These are phyloP conservation scores for Rhododendron vialii DNA, from an alignment of 148 eudicot genomes.

Conservation along the genomic window DNA sequence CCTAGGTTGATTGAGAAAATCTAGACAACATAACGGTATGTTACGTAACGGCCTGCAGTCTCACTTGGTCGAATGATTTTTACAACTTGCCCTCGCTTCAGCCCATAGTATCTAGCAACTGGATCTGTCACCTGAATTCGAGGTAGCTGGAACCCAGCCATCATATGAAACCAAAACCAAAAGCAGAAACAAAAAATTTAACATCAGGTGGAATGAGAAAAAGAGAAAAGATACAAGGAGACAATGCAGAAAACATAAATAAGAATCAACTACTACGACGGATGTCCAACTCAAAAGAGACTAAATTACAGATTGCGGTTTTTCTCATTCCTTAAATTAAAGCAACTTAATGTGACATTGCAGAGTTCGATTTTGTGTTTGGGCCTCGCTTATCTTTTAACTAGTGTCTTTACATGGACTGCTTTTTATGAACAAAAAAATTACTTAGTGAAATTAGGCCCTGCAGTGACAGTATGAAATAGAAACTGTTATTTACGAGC, in stretches of 20 bases:
- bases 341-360: neutral
- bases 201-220: neutral
- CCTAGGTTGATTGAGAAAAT: neutral
- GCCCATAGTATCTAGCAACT: conserved; percentile 73
- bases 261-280: neutral
- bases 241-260: neutral
- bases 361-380: neutral
- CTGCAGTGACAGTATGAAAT: neutral
- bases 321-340: neutral
- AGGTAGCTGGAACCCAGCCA: conserved; percentile 48
- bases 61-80: conserved; percentile 79
- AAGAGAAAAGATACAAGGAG: neutral
- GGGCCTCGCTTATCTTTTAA: neutral
- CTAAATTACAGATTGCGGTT: neutral
- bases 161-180: neutral
- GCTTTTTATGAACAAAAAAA: neutral
- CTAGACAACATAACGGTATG: conserved; percentile 46
- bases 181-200: neutral
- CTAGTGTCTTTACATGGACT: neutral
- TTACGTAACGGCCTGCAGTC: conserved; percentile 54
- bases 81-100: conserved; percentile 89
- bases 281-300: neutral
- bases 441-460: neutral
- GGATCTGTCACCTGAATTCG: conserved; percentile 83
- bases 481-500: neutral